Base-by-base conservation (phyloP, 2,329 filamentous ascomycete species). In the Colletotrichum kahawae region DNA sequence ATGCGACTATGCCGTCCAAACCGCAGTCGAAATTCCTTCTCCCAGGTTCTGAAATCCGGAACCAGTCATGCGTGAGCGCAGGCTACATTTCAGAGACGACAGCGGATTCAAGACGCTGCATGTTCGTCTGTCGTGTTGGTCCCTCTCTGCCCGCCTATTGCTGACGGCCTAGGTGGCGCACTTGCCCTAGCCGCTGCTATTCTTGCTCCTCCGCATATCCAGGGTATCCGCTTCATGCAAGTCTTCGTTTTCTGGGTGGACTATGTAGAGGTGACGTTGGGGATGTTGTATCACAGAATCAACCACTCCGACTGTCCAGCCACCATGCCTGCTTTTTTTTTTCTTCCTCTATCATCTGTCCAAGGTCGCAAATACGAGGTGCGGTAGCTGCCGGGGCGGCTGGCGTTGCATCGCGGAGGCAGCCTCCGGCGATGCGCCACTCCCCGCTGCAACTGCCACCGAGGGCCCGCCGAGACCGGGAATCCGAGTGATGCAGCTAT, bases 291-390 rank as follows among this genome's bases (percentile, higher is more conserved):
- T 67, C 56, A 63, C 43, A 70, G 16, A 57, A 43, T 63, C 72
- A 75, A 64, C 63, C 56, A 54, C 62, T 48, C 38, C n/a, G 18
- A n/a, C 38, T 48, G 38, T 4, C 38, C 38, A 48, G 38, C 1
- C 38, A 48, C 38, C 38, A 48, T 18, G 38, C 38, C 38, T 48
- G 38, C 38, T n/a, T 12, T n/a, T 13, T 12, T n/a, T 13, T 13
- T 12, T n/a, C 18, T 18, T 62, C 57, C 9, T 18, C 31, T 13
- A 4, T 24, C 24, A 18, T 21, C 38, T n/a, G 18, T 10, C 69
- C 36, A 16, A 71, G 62, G n/a, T 2, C 16, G 43, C 38, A 12
- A 75, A 75, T 75, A 75, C 72, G 72, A 75, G 72, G 63, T 72
- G 72, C 43, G 64, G 43, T 59, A 72, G 68, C 18, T 57, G 33